Conservation (phyloP, 805 yeast species). For the Nakazawaea populi region DNA sequence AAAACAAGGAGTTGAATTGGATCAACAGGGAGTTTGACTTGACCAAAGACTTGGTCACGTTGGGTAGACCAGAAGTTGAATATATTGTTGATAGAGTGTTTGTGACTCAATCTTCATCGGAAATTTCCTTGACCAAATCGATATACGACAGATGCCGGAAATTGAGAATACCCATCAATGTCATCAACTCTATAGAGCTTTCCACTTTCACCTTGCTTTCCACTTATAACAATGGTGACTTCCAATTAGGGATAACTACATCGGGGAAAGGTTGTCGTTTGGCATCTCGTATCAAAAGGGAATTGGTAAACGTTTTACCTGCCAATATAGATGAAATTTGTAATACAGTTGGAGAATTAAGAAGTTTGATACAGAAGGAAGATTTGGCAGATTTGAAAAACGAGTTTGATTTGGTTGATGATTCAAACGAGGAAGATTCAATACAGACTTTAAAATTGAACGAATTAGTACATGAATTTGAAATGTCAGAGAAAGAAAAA, state of each 20-base stretch:
- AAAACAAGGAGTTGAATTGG: constrained; percentile 22
- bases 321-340: constrained; percentile 64
- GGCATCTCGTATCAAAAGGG: constrained; percentile 76
- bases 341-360: constrained; percentile 58
- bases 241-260: constrained; percentile 81
- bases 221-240: constrained; percentile 60
- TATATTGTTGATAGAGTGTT: constrained; percentile 72
- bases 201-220: constrained; percentile 78
- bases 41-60: constrained; percentile 37
- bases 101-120: constrained; percentile 37
- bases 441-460: constrained; percentile 56
- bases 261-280: constrained; percentile 86
- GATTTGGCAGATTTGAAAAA: constrained; percentile 30
- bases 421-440: constrained; percentile 59
- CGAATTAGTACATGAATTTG: constrained; percentile 53
- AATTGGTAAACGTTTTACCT: constrained; percentile 61
- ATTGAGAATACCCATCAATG: constrained; percentile 77
- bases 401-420: constrained; percentile 40
- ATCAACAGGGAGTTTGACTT: constrained; percentile 28
- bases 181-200: constrained; percentile 62
- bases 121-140: constrained; percentile 22
- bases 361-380: constrained; percentile 48
- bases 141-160: constrained; percentile 49
- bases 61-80: constrained; percentile 62
- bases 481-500: constrained; percentile 43